Percentiles rank a stretch among this genome's conserved stretches.
phyloP scores from a whole-genome alignment of 495 filamentous ascomycete genomes.

The Xylona heveae region DNA sequence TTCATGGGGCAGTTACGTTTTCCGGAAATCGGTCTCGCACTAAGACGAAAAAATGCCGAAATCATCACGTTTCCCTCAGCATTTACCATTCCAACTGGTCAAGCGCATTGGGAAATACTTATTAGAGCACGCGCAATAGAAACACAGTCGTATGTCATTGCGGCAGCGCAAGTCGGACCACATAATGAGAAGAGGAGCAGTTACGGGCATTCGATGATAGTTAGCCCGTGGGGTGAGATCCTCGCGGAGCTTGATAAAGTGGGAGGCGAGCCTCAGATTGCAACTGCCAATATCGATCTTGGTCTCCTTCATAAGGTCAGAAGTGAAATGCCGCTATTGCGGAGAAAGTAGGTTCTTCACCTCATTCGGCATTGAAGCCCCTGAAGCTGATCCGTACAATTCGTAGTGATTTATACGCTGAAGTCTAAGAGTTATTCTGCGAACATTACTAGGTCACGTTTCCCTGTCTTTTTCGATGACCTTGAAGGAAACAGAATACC shows the following conservation, averaged over 20 bases:
- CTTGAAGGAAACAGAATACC: too few species aligned
- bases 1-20: slow-evolving; percentile 47
- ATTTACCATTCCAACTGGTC: slow-evolving; percentile 74
- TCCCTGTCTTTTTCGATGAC: too few species aligned
- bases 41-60: slow-evolving; percentile 46
- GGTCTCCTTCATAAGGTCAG: slow-evolving; percentile 16
- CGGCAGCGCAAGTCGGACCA: slow-evolving; percentile 60
- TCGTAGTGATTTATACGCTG: too few species aligned
- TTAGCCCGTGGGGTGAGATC: slow-evolving; percentile 75
- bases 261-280: slow-evolving; percentile 24
- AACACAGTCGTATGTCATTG: slow-evolving; percentile 70
- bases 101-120: slow-evolving; percentile 66
- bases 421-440: too few species aligned
- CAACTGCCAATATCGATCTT: slow-evolving; percentile 19
- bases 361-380: background rate
- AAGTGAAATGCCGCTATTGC: slow-evolving; percentile 20
- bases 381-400: too few species aligned
- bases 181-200: slow-evolving; percentile 66
- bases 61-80: slow-evolving; percentile 77
- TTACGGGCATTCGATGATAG: slow-evolving; percentile 77
- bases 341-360: slow-evolving; percentile 15
- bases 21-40: slow-evolving; percentile 47
- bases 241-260: slow-evolving; percentile 32
- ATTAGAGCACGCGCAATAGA: slow-evolving; percentile 74
- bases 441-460: too few species aligned